Evolutionary conservation across 306 rosid species (phyloP).

Genomic region (Fragaria ananassa): DNA sequence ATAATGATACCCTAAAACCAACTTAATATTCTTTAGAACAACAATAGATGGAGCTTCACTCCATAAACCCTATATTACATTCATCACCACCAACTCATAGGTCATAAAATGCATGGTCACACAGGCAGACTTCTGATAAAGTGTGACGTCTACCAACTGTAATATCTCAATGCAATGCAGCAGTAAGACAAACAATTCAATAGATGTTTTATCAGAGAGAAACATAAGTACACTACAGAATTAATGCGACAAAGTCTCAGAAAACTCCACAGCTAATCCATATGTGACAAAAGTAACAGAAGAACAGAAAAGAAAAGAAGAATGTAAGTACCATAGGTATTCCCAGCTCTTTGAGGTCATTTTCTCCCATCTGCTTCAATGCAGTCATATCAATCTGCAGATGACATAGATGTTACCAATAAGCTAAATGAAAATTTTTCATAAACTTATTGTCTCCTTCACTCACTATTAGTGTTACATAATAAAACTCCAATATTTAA

Average conservation of each 20-base stretch:
- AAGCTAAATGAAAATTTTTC: background rate
- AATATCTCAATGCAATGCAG: background rate
- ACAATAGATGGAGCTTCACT: background rate
- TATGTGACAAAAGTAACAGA: background rate
- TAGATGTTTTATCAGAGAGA: background rate
- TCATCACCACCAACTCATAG: background rate
- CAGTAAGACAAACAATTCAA: background rate
- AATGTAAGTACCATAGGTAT: conserved; percentile 80
- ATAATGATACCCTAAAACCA: too few relatives aligned
- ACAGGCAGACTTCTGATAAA: background rate
- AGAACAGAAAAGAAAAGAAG: conserved; percentile 7
- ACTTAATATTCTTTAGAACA: too few relatives aligned
- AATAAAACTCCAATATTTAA: background rate
- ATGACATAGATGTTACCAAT: conserved; percentile 14
- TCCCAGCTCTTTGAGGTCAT: conserved; percentile 94
- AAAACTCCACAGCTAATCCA: background rate
- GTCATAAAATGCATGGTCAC: background rate
- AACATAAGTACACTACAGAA: background rate
- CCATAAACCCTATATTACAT: background rate
- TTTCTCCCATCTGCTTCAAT: conserved; percentile 92
- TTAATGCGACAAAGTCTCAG: background rate
- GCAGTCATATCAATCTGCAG: conserved; percentile 90
- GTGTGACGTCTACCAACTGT: background rate
- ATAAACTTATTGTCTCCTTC: background rate
- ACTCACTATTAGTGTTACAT: background rate